Evolutionary conservation across 495 filamentous ascomycete genomes (phyloP), one percentile per base, ranked within the genome.

Genomic region (Elasticomyces elasticus): DNA sequence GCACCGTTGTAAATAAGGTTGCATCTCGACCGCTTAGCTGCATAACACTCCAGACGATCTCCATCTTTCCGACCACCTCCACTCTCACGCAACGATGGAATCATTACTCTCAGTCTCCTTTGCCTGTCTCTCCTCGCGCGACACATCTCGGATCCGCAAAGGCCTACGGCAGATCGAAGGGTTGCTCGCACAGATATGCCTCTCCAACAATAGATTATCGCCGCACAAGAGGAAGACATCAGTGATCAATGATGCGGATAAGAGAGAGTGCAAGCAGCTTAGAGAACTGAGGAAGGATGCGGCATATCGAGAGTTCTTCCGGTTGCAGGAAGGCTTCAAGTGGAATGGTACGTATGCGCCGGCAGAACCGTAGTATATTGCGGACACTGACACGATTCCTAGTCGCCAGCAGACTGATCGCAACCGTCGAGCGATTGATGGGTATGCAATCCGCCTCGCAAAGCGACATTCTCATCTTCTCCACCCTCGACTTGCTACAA

Each of bases 91-190:
- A 9, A 45, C 1, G 2, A 97, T 98, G 92, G 92, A 98, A 72
- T 79, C 86, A 47, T 77, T 98, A 23, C 73, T 98, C 55, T 90
- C 89, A 17, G 82, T 94, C 64, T 87, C 91, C 56, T 98, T 98
- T 69, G 89, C 95, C 69, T 92, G 95, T 69, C 83, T 98, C 50
- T 94, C 90, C 44, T 95, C 91, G 23, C 94, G 89, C 68, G 89
- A 95, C 66, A 80, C 79, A 40, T 71, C 76, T 66, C 92, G 94
- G 72, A 86, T 97, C 63, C 81, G 86, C 43, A 97, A 96, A 72
- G 92, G 92, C 27, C 74, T 98, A 51, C 87, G 89, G 51, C 91
- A 95, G 70, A 87, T 97, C 45, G 92, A 98, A 71, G 92, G 92
- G 17, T 79, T 98, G 27, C 82, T 98, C 25, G 92, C 92, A 5